Evolutionary conservation across 495 filamentous ascomycete species (phyloP).

Genomic region (Parathielavia appendiculata): DNA sequence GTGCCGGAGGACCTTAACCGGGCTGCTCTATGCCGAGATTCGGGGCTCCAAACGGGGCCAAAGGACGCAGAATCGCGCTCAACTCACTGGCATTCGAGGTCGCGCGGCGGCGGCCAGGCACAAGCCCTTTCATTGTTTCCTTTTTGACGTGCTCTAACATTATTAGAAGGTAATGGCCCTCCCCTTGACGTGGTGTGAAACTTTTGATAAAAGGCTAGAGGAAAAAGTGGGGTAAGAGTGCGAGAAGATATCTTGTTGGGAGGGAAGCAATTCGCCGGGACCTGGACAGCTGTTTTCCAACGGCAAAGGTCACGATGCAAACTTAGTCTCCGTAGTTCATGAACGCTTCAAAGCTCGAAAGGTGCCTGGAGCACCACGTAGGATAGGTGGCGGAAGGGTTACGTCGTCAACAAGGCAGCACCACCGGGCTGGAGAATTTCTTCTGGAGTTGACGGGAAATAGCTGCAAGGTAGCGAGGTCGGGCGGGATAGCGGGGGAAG

Average conservation of each 20-base stretch:
- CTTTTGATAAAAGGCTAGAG: conserved; percentile 11
- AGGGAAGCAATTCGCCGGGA: not conserved
- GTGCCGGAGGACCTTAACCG: conserved; percentile 23
- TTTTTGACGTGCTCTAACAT: not conserved
- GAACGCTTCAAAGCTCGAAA: not conserved
- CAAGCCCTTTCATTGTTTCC: conserved; percentile 30
- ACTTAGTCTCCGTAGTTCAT: not conserved
- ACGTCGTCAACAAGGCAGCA: conserved; percentile 15
- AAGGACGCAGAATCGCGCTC: conserved; percentile 9
- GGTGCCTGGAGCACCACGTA: conserved; percentile 3
- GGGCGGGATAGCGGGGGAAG: conserved; percentile 15
- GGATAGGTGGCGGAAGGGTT: not conserved
- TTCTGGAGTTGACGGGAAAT: not conserved
- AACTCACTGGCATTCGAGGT: conserved; percentile 38
- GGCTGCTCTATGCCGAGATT: conserved; percentile 16
- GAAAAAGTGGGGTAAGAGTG: conserved; percentile 14
- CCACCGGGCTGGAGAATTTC: conserved; percentile 8
- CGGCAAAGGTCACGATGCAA: not conserved
- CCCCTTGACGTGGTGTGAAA: not conserved
- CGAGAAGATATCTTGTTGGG: not conserved
- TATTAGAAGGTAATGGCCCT: not conserved
- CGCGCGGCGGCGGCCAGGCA: conserved; percentile 33
- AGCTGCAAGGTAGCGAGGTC: not conserved
- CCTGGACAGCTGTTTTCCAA: not conserved
- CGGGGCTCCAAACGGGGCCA: conserved; percentile 22